Percentiles rank a stretch among this genome's conserved stretches.
Conservation (phyloP, 768 basidiomycete species). For the Russula sp. region DNA sequence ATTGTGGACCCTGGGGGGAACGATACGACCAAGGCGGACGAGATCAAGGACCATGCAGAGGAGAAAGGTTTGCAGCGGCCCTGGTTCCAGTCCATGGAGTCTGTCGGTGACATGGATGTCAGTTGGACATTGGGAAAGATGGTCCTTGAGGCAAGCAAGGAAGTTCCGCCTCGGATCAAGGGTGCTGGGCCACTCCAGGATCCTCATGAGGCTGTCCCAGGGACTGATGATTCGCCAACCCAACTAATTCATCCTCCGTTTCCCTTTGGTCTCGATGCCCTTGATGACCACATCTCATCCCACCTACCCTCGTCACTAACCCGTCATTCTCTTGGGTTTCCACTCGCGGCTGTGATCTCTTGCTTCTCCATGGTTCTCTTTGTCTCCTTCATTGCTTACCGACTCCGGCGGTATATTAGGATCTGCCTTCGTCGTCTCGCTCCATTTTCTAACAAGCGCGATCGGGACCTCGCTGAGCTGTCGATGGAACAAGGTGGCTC, state of each 20-base stretch:
- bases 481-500: constrained; percentile 30
- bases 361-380: constrained; percentile 40
- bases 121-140: constrained; percentile 99
- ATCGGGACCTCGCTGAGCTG: constrained; percentile 24
- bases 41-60: constrained; percentile 67
- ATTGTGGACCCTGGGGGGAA: constrained; percentile 84
- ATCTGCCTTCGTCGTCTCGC: constrained; percentile 29
- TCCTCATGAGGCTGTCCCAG: constrained; percentile 34
- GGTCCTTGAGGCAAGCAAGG: constrained; percentile 95
- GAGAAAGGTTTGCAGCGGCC: constrained; percentile 78
- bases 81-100: constrained; percentile 88
- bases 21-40: constrained; percentile 55
- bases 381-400: constrained; percentile 40
- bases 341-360: constrained; percentile 54
- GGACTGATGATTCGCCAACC: constrained; percentile 45
- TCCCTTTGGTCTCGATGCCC: constrained; percentile 41
- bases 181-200: constrained; percentile 56
- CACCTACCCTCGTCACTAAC: constrained; percentile 59
- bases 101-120: constrained; percentile 89
- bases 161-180: constrained; percentile 48
- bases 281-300: constrained; percentile 59
- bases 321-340: constrained; percentile 63
- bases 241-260: constrained; percentile 60
- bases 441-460: constrained; percentile 21
- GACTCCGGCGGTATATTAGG: constrained; percentile 52